Base-by-base conservation (phyloP, 352 stramenopile species). In the Aphanomyces cochlioides region DNA sequence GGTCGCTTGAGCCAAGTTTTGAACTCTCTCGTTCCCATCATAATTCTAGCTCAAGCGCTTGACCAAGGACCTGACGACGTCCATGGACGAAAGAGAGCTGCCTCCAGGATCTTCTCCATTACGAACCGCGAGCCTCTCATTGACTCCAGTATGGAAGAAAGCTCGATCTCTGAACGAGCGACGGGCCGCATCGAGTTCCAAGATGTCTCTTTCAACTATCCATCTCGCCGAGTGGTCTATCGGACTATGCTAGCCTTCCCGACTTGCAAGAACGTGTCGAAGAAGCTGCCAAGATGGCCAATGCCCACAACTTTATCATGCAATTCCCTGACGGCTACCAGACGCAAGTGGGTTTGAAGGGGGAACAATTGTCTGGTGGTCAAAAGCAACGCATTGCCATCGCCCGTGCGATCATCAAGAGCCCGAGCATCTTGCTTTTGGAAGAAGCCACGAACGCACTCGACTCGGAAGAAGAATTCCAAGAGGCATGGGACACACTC, bases 151-250 rank as follows among this genome's bases (percentile, higher is more conserved):
- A 73, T 61, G 7, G 6, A 74, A 6, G 67, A 71, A 8, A 76
- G 80, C 0, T 34, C 60, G n/a, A 56, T 38, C 3, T 70, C 67
- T 0, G 61, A 61, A 5, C 69, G 57, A 4, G 40, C 83, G 0
- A 69, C 78, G n/a, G 79, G 80, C 3, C 43, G 66, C 1, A 58
- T 96, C 7, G 69, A 81, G 7, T 89, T 88, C 43, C 63, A 79
- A 12, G 73, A 87, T 61, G 73, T 96, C 59, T 72, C 79, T 41
- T 96, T 96, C 72, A 73, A 78, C 17, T 96, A 96, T 73, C 88
- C 88, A 15, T 87, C 69, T n/a, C 82, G 88, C 7, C 81, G 64
- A 66, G 58, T 12, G 43, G 43, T 15, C 8, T 48, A 8, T 48
- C 43, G 8, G 15, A 48, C 43, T 48, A 15, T 15, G 43, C 43